These are phyloP conservation scores for Acacia pycnantha DNA, from an alignment of 331 rosid genomes.

Conservation along the genomic window DNA sequence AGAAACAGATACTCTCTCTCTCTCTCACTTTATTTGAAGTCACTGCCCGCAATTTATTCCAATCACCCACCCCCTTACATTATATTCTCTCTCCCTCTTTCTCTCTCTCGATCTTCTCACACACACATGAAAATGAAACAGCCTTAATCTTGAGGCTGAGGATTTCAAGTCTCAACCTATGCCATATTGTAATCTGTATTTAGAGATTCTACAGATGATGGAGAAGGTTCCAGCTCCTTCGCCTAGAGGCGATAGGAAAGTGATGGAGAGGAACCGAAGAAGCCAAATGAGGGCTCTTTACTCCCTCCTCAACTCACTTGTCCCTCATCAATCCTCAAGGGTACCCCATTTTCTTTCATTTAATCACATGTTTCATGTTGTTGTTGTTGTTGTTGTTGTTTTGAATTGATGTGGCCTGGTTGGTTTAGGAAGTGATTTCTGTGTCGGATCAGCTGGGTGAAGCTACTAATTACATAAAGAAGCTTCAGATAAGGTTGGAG, in stretches of 20 bases:
- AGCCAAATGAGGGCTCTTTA: slow-evolving; percentile 67
- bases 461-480: slow-evolving; percentile 66
- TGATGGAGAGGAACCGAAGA: slow-evolving; percentile 65
- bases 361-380: not conserved
- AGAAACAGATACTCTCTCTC: too few relatives aligned
- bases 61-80: not conserved
- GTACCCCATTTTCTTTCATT: not conserved
- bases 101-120: not conserved
- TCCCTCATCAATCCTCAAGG: slow-evolving; percentile 55
- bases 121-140: not conserved
- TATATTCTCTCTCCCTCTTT: not conserved
- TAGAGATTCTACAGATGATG: slow-evolving; percentile 19
- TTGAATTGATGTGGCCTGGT: not conserved
- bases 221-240: slow-evolving; percentile 52
- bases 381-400: not conserved
- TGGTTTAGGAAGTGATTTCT: slow-evolving; percentile 44
- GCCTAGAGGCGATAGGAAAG: slow-evolving; percentile 57
- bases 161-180: not conserved
- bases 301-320: slow-evolving; percentile 54
- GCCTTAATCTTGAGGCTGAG: not conserved
- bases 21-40: not conserved
- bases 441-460: slow-evolving; percentile 61
- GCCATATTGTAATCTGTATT: not conserved
- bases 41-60: not conserved
- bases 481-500: slow-evolving; percentile 56